These are phyloP conservation scores for Auriculariales sp. DNA, from an alignment of 768 basidiomycete species.

Conservation along the genomic window DNA sequence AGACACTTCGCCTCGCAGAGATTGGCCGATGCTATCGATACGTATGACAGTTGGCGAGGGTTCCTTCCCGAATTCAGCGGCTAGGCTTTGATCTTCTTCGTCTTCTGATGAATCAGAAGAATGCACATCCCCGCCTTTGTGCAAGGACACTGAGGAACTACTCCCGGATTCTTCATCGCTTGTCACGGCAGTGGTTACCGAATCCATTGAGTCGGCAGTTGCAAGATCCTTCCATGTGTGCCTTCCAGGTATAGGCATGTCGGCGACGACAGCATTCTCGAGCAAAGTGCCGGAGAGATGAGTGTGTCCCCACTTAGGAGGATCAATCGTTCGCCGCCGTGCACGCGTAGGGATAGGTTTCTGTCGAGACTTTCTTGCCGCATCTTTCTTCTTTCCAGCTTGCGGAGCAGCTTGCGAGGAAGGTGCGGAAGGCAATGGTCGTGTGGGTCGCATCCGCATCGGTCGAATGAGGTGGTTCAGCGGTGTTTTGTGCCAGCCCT, in stretches of 20 bases:
- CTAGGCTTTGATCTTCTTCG: slow-evolving; percentile 8
- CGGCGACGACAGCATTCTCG: slow-evolving; percentile 2
- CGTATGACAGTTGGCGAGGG: too few species aligned
- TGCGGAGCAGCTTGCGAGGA: slow-evolving; percentile 1
- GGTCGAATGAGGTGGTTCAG: slow-evolving; percentile 52
- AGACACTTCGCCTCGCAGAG: background rate
- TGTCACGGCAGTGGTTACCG: background rate
- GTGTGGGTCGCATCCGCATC: slow-evolving; percentile 53
- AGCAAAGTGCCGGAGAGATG: slow-evolving; percentile 14
- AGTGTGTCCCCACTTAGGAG: too few species aligned
- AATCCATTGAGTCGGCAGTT: background rate
- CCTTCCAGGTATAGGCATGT: background rate
- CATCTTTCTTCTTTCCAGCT: slow-evolving; percentile 3
- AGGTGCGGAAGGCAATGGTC: slow-evolving; percentile 44
- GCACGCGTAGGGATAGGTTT: slow-evolving; percentile 39
- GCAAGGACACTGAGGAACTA: too few species aligned
- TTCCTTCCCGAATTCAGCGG: slow-evolving; percentile 6
- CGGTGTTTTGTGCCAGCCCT: slow-evolving; percentile 58
- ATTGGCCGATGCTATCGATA: too few species aligned
- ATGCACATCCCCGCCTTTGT: too few species aligned
- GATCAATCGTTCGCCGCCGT: slow-evolving; percentile 52
- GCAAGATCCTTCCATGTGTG: slow-evolving; percentile 1
- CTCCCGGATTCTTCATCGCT: too few species aligned
- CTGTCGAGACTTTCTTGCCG: slow-evolving; percentile 26
- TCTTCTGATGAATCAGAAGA: slow-evolving; percentile 4